These are phyloP conservation scores for Waltergamsia citrina DNA, from an alignment of 2,329 filamentous ascomycete genomes.

Conservation along the genomic window DNA sequence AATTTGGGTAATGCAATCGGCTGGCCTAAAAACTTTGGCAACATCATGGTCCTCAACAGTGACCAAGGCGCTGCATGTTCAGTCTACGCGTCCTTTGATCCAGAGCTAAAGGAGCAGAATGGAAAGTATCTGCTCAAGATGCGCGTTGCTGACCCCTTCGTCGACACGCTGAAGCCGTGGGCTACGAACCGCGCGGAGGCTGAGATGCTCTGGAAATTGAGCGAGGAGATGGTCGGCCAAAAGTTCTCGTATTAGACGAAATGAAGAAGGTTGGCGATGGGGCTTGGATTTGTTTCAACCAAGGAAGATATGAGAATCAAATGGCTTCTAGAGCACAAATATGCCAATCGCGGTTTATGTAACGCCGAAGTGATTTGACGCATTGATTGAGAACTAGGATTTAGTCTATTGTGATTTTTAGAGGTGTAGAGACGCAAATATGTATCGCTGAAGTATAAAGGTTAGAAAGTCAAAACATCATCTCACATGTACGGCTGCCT, in stretches of 20 bases:
- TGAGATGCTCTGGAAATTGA: constrained; percentile 16
- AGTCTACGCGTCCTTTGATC: constrained; percentile 2
- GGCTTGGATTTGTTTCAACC: no score
- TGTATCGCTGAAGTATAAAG: no score
- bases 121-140: constrained; percentile 14
- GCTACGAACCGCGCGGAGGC: constrained; percentile 14
- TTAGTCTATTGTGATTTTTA: no score
- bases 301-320: no score
- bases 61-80: constrained; percentile 1
- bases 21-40: neutral
- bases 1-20: neutral
- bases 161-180: constrained; percentile 14
- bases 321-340: no score
- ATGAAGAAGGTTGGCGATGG: no score
- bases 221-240: constrained; percentile 17
- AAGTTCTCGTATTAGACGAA: constrained; percentile 10
- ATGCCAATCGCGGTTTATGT: no score
- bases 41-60: neutral
- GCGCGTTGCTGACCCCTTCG: constrained; percentile 8
- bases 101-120: constrained; percentile 7
- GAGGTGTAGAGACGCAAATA: no score
- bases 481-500: no score
- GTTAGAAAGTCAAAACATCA: no score
- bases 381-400: no score
- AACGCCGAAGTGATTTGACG: no score